Evolutionary conservation across 306 rosid species (phyloP).

Genomic region (Cucurbita argyrosperma): DNA sequence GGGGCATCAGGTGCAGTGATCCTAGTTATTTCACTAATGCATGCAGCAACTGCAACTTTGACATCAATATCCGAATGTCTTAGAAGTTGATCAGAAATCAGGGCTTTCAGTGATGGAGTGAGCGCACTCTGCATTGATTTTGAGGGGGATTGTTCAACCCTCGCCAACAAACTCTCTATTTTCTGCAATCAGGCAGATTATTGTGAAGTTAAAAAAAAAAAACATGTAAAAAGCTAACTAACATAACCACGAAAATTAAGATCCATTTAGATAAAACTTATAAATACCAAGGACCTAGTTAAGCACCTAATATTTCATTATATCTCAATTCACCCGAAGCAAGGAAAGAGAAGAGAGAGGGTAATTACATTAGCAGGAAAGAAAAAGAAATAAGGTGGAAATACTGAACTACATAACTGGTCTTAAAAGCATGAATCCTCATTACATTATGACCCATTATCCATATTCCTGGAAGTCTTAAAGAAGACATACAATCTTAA

Average conservation of each 20-base stretch:
- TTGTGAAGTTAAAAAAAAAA: background rate
- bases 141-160: slow-evolving; percentile 77
- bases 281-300: background rate
- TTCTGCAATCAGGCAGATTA: slow-evolving; percentile 20
- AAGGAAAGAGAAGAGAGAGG: background rate
- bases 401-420: background rate
- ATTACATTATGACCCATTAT: background rate
- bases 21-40: slow-evolving; percentile 88
- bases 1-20: slow-evolving; percentile 97
- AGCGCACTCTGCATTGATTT: slow-evolving; percentile 61
- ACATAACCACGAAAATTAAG: background rate
- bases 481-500: background rate
- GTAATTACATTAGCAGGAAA: background rate
- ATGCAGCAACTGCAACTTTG: slow-evolving; percentile 73
- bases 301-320: background rate
- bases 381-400: background rate
- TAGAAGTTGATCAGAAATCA: slow-evolving; percentile 41
- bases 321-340: background rate
- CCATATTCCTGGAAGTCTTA: background rate
- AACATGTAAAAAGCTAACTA: background rate
- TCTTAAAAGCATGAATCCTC: background rate
- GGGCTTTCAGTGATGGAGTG: slow-evolving; percentile 54
- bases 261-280: background rate
- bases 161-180: slow-evolving; percentile 42
- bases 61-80: slow-evolving; percentile 64